phyloP scores from a whole-genome alignment of 1,284 basidiomycete genomes.

The Malassezia nana region DNA sequence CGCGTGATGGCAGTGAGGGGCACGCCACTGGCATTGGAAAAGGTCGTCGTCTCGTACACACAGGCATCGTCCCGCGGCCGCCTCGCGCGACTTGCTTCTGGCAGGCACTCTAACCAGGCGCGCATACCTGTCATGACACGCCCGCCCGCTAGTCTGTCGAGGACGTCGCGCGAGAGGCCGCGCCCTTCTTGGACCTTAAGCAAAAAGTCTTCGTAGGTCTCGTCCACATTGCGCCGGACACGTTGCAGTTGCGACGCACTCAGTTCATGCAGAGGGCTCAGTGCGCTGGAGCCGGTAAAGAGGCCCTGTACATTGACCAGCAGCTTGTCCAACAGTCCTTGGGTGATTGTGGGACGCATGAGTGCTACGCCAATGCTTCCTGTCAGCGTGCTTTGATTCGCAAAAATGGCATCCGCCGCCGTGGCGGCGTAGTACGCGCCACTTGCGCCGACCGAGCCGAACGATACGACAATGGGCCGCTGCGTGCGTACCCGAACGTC shows the following conservation, averaged over 20 bases:
- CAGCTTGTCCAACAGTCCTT: constrained; percentile 49
- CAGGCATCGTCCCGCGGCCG: not conserved
- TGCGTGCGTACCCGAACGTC: constrained; percentile 44
- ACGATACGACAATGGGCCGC: constrained; percentile 50
- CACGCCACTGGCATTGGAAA: not conserved
- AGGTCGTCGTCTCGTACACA: not conserved
- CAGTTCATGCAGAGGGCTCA: constrained; percentile 46
- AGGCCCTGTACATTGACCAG: constrained; percentile 49
- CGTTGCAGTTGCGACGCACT: constrained; percentile 40
- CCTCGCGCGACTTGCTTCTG: not conserved
- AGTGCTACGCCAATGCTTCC: constrained; percentile 50
- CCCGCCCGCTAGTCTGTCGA: constrained; percentile 49
- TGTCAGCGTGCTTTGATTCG: constrained; percentile 49
- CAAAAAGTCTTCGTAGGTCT: constrained; percentile 47
- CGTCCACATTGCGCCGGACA: constrained; percentile 46
- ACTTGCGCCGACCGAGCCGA: constrained; percentile 49
- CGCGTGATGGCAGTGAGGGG: not conserved
- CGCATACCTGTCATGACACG: constrained; percentile 50
- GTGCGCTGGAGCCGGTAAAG: constrained; percentile 48
- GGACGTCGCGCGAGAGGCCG: constrained; percentile 43
- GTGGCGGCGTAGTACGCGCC: constrained; percentile 49
- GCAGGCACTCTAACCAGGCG: constrained; percentile 45
- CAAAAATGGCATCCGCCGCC: constrained; percentile 45
- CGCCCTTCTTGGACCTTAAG: constrained; percentile 48
- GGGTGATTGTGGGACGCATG: constrained; percentile 49